Conservation (phyloP, 768 basidiomycete species). For the Hysterangium stoloniferum region DNA sequence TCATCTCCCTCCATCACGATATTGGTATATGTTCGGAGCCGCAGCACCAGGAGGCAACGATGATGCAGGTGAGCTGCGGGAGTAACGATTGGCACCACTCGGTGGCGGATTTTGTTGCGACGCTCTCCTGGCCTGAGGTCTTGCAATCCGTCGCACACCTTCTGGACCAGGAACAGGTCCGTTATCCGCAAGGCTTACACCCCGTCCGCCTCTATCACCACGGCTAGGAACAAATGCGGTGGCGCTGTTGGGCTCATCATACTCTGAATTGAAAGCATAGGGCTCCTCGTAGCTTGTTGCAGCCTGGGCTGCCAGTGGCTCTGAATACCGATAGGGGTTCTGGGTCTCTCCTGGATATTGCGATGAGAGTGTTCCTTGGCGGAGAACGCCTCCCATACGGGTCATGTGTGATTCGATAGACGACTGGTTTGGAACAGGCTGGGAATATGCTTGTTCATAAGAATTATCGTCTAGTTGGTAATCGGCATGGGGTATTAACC, state of each 20-base stretch:
- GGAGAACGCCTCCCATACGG: constrained; percentile 31
- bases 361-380: constrained; percentile 29
- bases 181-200: constrained; percentile 72
- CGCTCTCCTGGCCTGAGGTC: constrained; percentile 49
- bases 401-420: constrained; percentile 34
- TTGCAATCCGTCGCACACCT: constrained; percentile 72
- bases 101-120: constrained; percentile 53
- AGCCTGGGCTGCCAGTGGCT: constrained; percentile 28
- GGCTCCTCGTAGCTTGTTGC: constrained; percentile 29
- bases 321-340: constrained; percentile 51
- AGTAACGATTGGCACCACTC: constrained; percentile 50
- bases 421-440: constrained; percentile 17
- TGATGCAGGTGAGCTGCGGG: constrained; percentile 38
- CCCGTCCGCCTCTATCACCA: constrained; percentile 33
- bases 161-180: constrained; percentile 78
- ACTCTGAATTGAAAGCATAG: constrained; percentile 27
- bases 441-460: constrained; percentile 15
- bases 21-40: constrained; percentile 38
- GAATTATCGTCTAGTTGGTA: constrained; percentile 22
- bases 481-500: constrained; percentile 27
- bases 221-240: constrained; percentile 9
- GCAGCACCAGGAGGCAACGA: constrained; percentile 72
- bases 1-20: constrained; percentile 1
- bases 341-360: constrained; percentile 40
- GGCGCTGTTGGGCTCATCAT: constrained; percentile 30